phyloP scores from a whole-genome alignment of 108 stramenopile species.

The Hondaea fermentalgiana region DNA sequence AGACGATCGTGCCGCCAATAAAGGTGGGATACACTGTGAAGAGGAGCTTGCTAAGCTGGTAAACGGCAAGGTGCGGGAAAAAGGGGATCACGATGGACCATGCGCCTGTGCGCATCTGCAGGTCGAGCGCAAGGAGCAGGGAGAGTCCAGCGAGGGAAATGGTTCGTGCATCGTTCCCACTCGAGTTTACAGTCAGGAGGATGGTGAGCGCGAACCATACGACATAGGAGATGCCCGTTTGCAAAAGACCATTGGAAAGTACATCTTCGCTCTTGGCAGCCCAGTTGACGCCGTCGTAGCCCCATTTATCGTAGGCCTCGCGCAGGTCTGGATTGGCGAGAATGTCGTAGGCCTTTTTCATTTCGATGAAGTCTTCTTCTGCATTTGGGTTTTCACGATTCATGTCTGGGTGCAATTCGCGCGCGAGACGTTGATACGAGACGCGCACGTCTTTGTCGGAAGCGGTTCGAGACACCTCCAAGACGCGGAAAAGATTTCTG shows the following conservation, averaged over 20 bases:
- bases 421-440: background rate
- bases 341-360: slow-evolving; percentile 82
- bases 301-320: slow-evolving; percentile 95
- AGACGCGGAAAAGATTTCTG: background rate
- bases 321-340: slow-evolving; percentile 86
- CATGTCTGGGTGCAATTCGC: background rate
- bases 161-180: background rate
- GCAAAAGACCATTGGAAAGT: background rate
- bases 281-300: slow-evolving; percentile 65
- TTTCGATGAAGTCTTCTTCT: slow-evolving; percentile 72
- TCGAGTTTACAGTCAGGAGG: background rate
- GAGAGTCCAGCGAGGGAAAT: background rate
- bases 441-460: background rate
- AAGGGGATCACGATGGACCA: background rate
- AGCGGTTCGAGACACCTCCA: background rate
- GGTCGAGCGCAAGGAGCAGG: background rate
- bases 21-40: background rate
- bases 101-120: background rate
- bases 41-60: background rate
- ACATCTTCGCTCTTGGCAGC: background rate
- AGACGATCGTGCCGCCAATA: background rate
- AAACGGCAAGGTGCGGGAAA: background rate
- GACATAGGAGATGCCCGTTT: background rate
- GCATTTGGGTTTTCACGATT: slow-evolving; percentile 54
- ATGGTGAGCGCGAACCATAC: slow-evolving; percentile 5